Evolutionary conservation across 306 rosid genomes (phyloP).

Genomic region (Notholithocarpus densiflorus): DNA sequence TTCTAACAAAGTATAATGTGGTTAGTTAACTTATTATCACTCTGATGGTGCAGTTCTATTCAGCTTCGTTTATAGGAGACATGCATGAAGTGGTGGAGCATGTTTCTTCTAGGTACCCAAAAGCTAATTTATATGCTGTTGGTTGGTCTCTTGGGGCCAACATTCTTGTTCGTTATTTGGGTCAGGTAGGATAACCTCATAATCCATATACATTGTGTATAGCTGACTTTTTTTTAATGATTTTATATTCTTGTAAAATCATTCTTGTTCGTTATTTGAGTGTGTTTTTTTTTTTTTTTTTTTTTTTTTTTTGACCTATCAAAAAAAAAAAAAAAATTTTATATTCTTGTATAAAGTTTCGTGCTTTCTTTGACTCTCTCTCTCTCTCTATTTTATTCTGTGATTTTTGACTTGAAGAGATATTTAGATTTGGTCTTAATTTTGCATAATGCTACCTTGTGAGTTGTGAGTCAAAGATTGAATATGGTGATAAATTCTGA

Average conservation of each 20-base stretch:
- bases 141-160: constrained; percentile 99
- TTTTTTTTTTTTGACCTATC: no score
- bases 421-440: neutral
- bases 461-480: neutral
- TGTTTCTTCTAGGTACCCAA: constrained; percentile 57
- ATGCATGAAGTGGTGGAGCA: constrained; percentile 70
- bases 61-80: constrained; percentile 93
- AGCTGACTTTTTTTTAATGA: neutral
- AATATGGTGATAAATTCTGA: neutral
- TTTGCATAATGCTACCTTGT: neutral
- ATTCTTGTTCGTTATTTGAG: no score
- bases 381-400: neutral
- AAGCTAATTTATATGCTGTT: constrained; percentile 75
- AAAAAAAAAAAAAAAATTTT: no score
- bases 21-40: constrained; percentile 1
- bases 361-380: neutral
- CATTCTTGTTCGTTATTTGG: constrained; percentile 89
- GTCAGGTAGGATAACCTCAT: constrained; percentile 47
- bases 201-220: neutral
- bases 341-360: neutral
- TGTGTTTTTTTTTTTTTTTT: no score
- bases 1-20: constrained; percentile 20
- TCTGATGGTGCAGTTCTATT: constrained; percentile 83
- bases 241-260: neutral
- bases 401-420: neutral